phyloP scores from a whole-genome alignment of 2,329 filamentous ascomycete genomes.

The Cladosporium sp. region DNA sequence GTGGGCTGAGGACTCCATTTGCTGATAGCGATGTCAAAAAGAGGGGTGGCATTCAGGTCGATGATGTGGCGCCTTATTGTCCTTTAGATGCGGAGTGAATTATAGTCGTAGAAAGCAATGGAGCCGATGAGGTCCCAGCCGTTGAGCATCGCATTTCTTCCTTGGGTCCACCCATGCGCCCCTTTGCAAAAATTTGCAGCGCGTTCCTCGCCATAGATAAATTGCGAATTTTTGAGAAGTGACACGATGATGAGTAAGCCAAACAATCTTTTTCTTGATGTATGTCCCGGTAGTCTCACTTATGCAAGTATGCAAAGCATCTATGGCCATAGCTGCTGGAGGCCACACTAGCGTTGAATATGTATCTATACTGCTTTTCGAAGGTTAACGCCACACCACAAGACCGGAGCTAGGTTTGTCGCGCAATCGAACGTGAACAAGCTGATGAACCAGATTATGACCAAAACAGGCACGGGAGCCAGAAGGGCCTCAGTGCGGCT shows the following conservation, averaged over 20 bases:
- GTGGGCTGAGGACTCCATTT: slow-evolving; percentile 77
- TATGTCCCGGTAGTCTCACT: too few species aligned
- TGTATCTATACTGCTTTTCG: slow-evolving; percentile 21
- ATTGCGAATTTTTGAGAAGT: neutral
- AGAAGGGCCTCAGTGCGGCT: slow-evolving; percentile 63
- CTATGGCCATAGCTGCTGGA: too few species aligned
- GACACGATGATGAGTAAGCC: too few species aligned
- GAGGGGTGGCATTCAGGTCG: slow-evolving; percentile 78
- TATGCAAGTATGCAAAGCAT: too few species aligned
- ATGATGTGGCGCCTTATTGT: slow-evolving; percentile 67
- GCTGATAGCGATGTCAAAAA: slow-evolving; percentile 77
- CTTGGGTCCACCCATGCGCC: too few species aligned
- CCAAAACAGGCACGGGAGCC: slow-evolving; percentile 55
- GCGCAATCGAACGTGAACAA: slow-evolving; percentile 49
- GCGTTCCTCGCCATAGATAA: too few species aligned
- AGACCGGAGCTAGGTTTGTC: slow-evolving; percentile 46
- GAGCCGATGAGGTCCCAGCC: too few species aligned
- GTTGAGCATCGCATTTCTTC: too few species aligned
- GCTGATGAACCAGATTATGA: slow-evolving; percentile 54
- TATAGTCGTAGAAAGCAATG: too few species aligned
- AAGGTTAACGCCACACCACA: slow-evolving; percentile 43
- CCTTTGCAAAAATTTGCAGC: too few species aligned
- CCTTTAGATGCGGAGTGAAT: slow-evolving; percentile 71
- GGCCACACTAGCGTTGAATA: too few species aligned
- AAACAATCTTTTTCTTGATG: too few species aligned